Conservation (phyloP, 2,329 filamentous ascomycete genomes). For the Cercospora citrullina region DNA sequence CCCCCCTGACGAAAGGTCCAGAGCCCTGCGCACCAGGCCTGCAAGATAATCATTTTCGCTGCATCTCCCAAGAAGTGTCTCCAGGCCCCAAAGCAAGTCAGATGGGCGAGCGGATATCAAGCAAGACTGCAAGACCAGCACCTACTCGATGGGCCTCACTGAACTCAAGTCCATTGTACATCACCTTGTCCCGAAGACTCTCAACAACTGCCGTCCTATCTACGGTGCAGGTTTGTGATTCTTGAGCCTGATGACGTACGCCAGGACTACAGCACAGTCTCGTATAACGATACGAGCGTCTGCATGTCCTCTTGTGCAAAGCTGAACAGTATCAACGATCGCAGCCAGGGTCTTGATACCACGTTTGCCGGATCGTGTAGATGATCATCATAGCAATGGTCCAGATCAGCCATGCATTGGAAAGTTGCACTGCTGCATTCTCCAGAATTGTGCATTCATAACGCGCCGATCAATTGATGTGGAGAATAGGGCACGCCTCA, state of each 20-base stretch:
- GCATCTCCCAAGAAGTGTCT: neutral
- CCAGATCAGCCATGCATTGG: neutral
- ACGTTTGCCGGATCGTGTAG: neutral
- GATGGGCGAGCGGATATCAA: neutral
- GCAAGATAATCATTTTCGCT: neutral
- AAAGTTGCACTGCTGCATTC: neutral
- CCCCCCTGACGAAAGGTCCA: neutral
- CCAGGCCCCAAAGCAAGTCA: neutral
- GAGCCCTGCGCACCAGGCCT: neutral
- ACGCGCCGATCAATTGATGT: neutral
- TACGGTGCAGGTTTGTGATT: neutral
- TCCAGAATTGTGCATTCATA: neutral
- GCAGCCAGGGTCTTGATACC: neutral
- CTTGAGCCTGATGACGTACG: neutral
- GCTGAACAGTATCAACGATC: neutral
- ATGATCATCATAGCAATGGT: neutral
- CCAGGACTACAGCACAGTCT: neutral
- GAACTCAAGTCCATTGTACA: neutral
- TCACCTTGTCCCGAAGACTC: neutral
- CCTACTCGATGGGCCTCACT: neutral
- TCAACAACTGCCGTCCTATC: neutral
- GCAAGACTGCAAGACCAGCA: neutral
- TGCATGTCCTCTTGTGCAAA: neutral
- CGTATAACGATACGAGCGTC: neutral
- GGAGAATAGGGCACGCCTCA: neutral